These are phyloP conservation scores for Cutaneotrichosporon cyanovorans DNA, from an alignment of 1,284 basidiomycete species.

Conservation along the genomic window DNA sequence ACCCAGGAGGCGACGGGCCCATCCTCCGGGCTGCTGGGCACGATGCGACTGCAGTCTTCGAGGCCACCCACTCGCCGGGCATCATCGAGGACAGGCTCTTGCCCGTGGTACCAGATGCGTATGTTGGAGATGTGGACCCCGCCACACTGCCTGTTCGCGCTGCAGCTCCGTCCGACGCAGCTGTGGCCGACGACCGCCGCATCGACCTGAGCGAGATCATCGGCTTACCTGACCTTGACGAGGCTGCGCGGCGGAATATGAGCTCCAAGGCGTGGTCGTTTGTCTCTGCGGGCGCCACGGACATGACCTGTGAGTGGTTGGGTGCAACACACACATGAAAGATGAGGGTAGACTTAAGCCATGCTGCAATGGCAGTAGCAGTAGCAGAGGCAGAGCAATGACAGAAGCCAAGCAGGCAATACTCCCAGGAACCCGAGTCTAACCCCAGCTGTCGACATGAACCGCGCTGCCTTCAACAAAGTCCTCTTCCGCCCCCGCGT, in stretches of 20 bases:
- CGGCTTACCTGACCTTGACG: conserved; percentile 44
- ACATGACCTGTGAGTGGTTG: conserved; percentile 40
- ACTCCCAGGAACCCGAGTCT: too few species aligned
- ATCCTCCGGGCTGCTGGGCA: conserved; percentile 39
- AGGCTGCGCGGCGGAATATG: conserved; percentile 35
- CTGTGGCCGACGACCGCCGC: conserved; percentile 19
- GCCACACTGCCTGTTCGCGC: conserved; percentile 23
- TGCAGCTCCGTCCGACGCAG: conserved; percentile 4
- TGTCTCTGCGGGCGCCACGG: conserved; percentile 43
- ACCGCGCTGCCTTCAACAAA: conserved; percentile 37
- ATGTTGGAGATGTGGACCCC: conserved; percentile 25
- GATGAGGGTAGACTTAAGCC: too few species aligned
- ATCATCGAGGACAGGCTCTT: conserved; percentile 41
- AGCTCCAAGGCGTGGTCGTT: conserved; percentile 45
- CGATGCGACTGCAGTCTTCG: conserved; percentile 39
- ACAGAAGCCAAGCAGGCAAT: too few species aligned
- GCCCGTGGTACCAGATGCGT: conserved; percentile 12
- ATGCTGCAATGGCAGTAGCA: too few species aligned
- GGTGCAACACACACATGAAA: too few species aligned
- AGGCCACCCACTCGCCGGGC: conserved; percentile 41
- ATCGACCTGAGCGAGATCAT: conserved; percentile 40
- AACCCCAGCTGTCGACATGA: conserved; percentile 34
- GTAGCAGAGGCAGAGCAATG: too few species aligned
- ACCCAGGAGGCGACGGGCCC: conserved; percentile 39
- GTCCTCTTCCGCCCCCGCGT: conserved; percentile 44